Base-by-base conservation (phyloP, 169 alveolate genomes). In the Plasmodium reichenowi region DNA sequence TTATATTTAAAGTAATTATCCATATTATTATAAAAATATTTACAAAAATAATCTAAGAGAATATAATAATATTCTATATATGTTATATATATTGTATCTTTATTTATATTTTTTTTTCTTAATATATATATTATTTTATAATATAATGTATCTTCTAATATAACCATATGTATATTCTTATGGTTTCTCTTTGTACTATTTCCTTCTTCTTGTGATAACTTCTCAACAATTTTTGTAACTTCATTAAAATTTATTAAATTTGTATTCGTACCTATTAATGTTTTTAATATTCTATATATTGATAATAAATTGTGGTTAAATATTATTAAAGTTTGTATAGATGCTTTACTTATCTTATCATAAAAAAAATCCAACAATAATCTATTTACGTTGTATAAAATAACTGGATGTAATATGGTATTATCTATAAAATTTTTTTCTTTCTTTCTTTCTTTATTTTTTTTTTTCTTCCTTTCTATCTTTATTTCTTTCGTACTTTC, bases 1-100 rank as follows among this genome's bases (percentile, higher is more conserved):
- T 38, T 38, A 38, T 38, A 38, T 38, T 38, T 38, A 38, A 38
- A 38, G 47, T 38, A 38, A 38, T 2, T 38, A 38, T 38, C 47
- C 47, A 38, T 38, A 56, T 56, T 56, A 10, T 54, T 78, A 32
- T 78, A 83, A 3, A 83, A 38, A 68, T 68, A 83, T 68, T 83
- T 67, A 58, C 91, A 56, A 20, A 63, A 67, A 43, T 43, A 67
- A 24, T 83, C 91, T 2, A 83, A n/a, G 12, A 83, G 22, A 7
- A 83, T 83, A 59, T 83, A 83, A 17, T 68, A 83, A 22, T 83
- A 83, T 45, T 83, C 91, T 9, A 83, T 54, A 17, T 83, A 83
- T 1, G 91, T 83, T 7, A 83, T 68, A 58, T 56, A 83, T 2
- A 83, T 66, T 7, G 6, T 56, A 9, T 48, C 45, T 17, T n/a